Conservation (phyloP, 345 rosid species). For the Xanthoceras sorbifolium region DNA sequence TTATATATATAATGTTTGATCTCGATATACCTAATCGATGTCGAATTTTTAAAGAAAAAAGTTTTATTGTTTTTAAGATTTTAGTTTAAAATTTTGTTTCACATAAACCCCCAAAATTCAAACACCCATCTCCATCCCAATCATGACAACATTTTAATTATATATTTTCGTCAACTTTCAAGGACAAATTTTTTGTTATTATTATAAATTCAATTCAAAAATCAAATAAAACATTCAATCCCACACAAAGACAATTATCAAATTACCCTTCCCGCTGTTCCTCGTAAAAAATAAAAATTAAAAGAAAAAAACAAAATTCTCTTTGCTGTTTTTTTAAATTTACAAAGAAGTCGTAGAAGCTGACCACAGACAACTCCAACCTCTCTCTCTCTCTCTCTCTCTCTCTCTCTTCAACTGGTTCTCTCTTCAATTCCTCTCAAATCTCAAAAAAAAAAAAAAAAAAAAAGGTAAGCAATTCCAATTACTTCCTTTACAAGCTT, state of each 20-base stretch:
- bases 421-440: background rate
- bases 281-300: background rate
- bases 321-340: background rate
- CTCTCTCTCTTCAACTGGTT: conserved; percentile 15
- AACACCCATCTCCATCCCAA: background rate
- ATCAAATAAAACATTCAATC: background rate
- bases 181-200: background rate
- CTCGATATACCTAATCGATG: too few relatives aligned
- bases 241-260: background rate
- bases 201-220: conserved; percentile 3
- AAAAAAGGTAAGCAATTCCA: conserved; percentile 19
- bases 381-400: conserved; percentile 5
- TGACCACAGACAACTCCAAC: conserved; percentile 22
- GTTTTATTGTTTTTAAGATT: too few relatives aligned
- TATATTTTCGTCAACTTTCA: background rate
- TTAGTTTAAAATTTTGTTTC: too few relatives aligned
- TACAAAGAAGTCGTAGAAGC: background rate
- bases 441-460: background rate
- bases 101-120: background rate
- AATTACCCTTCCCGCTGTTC: conserved; percentile 26
- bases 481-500: conserved; percentile 19
- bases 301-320: background rate
- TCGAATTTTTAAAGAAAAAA: too few relatives aligned
- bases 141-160: background rate
- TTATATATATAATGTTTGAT: too few relatives aligned